Conservation (phyloP, 495 filamentous ascomycete genomes). For the Podospora sp. region DNA sequence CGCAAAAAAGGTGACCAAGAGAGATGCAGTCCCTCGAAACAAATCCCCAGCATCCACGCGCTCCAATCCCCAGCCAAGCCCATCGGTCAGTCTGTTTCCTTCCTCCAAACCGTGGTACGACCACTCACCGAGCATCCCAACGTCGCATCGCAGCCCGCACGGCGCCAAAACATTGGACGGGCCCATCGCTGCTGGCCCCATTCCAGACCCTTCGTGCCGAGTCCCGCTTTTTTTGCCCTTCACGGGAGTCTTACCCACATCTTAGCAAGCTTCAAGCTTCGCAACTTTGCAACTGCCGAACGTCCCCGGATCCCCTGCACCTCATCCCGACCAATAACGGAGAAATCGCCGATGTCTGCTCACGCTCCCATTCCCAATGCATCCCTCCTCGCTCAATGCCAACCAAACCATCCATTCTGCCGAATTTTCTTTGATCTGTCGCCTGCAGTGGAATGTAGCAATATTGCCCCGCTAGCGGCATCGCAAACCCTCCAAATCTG, state of each 20-base stretch:
- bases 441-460: background rate
- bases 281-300: constrained; percentile 7
- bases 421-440: background rate
- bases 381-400: background rate
- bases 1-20: background rate
- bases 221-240: background rate
- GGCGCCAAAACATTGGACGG: background rate
- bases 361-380: background rate
- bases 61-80: background rate
- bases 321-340: background rate
- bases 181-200: background rate
- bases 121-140: background rate
- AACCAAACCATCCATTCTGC: background rate
- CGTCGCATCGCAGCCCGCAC: background rate
- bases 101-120: background rate
- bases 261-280: background rate
- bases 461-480: background rate
- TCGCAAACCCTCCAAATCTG: too few relatives aligned
- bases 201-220: background rate
- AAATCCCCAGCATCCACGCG: background rate
- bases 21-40: background rate
- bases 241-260: background rate
- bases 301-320: background rate
- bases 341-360: background rate
- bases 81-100: background rate